Percentiles rank a stretch among this genome's conserved stretches.
Evolutionary conservation across 441 rosid species (phyloP).

Genomic region (Croton setiger): DNA sequence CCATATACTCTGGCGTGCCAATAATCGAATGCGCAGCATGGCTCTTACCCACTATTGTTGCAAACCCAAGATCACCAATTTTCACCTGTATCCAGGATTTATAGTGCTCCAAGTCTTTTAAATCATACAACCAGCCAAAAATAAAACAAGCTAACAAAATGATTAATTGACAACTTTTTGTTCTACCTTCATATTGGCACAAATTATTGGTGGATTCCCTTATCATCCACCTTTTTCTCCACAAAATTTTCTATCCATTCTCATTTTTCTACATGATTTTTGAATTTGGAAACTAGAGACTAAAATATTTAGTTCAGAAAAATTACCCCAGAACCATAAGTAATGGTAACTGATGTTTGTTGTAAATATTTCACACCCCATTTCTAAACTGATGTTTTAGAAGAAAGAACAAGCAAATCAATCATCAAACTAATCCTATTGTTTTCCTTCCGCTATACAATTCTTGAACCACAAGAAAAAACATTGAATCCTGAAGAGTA

Average conservation of each 20-base stretch:
- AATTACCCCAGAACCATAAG: not conserved
- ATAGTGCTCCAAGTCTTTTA: conserved; percentile 9
- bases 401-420: too few species aligned
- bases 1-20: conserved; percentile 88
- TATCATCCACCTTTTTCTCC: not conserved
- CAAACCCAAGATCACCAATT: conserved; percentile 86
- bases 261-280: not conserved
- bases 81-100: conserved; percentile 39
- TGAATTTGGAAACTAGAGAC: conserved; percentile 1
- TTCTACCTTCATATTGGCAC: not conserved
- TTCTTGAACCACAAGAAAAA: conserved; percentile 1
- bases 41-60: conserved; percentile 65
- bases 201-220: not conserved
- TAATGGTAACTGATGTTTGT: too few species aligned
- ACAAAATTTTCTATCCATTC: not conserved
- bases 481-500: not conserved
- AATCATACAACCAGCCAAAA: not conserved
- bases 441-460: not conserved
- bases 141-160: not conserved
- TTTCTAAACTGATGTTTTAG: too few species aligned
- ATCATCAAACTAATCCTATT: not conserved
- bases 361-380: too few species aligned
- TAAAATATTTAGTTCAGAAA: not conserved
- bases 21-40: conserved; percentile 67
- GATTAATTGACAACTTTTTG: not conserved